Evolutionary conservation across 1,284 basidiomycete genomes (phyloP), one percentile per base, ranked within the genome.

Genomic region (Neonothopanus nambi): DNA sequence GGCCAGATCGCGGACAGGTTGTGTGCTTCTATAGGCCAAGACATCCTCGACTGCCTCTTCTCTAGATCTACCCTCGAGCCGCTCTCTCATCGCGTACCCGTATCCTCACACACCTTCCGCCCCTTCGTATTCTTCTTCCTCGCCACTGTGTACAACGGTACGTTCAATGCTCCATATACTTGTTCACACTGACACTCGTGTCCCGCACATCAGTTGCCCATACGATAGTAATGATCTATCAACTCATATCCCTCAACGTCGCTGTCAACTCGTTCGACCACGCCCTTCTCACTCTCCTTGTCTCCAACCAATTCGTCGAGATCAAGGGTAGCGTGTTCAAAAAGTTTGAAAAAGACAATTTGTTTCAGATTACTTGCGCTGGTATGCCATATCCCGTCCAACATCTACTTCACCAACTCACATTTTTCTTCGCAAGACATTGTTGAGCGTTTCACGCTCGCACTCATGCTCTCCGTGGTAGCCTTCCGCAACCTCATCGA

Each of bases 291-390:
- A 98, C 96, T 0, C 81, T 99, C 0, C 79, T 99, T 4, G 86
- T 99, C 41, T 98, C 94, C 41, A 99, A 99, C 68, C 97, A 99
- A 68, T 99, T 99, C 66, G 96, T 99, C 44, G 97, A 99, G 73
- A 99, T 99, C 74, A 99, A 99, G 72, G 95, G 96, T 36, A 95
- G 90, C 63, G 97, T 99, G 0, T 99, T 99, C 82, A 99, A 99
- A 73, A 98, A 93, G 69, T 99, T 99, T 63, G 97, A 99, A 69
- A 99, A 98, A 70, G 97, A 99, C 65, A 98, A 93, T 65, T 80
- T 99, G n/a, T 98, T 99, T 67, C 97, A 99, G 69, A 95, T 99
- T 59, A 97, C 95, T 53, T 98, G 95, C 65, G 95, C 95, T 59
- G 91, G 92, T 93, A 59, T 54, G 75, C 62, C 20, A 50, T n/a